Conservation (phyloP, 371 early-diverging fungal species). For the Mucor sp. region DNA sequence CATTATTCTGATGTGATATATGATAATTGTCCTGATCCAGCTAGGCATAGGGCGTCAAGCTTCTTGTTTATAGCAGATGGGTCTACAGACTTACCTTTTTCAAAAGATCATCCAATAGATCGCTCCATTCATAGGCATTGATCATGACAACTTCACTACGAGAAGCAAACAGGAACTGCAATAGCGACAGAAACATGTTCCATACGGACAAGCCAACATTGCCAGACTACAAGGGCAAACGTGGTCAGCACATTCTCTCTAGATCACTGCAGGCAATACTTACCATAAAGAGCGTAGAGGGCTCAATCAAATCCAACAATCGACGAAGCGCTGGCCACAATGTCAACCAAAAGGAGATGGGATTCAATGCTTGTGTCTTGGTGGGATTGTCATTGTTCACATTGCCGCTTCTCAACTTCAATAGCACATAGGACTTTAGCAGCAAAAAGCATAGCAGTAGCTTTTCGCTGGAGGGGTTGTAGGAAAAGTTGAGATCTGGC, state of each 20-base stretch:
- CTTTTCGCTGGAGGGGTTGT: conserved; percentile 45
- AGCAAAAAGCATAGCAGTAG: conserved; percentile 41
- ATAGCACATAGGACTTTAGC: conserved; percentile 42
- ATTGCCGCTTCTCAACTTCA: conserved; percentile 23
- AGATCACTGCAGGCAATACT: not conserved
- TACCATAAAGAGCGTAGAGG: conserved; percentile 32
- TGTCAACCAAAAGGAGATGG: conserved; percentile 39
- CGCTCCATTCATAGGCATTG: conserved; percentile 52
- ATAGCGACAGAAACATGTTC: conserved; percentile 49
- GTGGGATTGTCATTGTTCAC: not conserved
- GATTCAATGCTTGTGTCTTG: conserved; percentile 6
- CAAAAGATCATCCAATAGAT: conserved; percentile 35
- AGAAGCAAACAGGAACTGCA: conserved; percentile 45
- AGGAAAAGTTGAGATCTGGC: conserved; percentile 44
- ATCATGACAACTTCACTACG: conserved; percentile 44
- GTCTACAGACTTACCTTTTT: conserved; percentile 27
- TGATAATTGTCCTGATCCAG: conserved; percentile 1
- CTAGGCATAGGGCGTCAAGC: not conserved
- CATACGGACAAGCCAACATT: conserved; percentile 44
- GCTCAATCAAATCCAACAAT: conserved; percentile 33
- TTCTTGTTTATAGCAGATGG: too few species aligned
- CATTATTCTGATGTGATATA: conserved; percentile 8
- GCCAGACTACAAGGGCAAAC: conserved; percentile 21
- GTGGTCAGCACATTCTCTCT: too few species aligned
- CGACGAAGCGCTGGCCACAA: conserved; percentile 44